Percentiles rank a stretch among this genome's conserved stretches.
Evolutionary conservation across 2,329 filamentous ascomycete species (phyloP).

Genomic region (Diaporthe sp.): DNA sequence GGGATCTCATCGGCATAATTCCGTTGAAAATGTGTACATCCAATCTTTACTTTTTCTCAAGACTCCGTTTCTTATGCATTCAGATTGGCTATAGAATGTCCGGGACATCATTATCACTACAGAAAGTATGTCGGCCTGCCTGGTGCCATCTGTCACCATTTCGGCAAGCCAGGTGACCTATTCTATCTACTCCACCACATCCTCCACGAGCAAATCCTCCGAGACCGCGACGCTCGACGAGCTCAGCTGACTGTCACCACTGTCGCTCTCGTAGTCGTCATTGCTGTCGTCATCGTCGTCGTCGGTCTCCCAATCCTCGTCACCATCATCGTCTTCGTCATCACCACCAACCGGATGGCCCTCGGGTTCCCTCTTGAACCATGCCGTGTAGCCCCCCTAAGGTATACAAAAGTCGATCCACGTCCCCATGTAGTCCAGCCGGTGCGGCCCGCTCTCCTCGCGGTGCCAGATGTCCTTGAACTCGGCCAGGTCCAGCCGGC

Average conservation of each 20-base stretch:
- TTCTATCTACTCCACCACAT: not conserved
- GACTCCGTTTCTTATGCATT: conserved; percentile 11
- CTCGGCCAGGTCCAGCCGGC: conserved; percentile 82
- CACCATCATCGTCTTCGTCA: not conserved
- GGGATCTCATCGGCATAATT: not conserved
- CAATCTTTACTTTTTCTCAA: not conserved
- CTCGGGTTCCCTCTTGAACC: not conserved
- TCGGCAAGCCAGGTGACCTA: not conserved
- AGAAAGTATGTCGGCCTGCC: not conserved
- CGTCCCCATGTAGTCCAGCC: conserved; percentile 84
- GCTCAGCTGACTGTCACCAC: not conserved
- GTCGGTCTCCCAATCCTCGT: not conserved
- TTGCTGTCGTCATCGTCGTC: not conserved
- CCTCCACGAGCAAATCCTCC: not conserved
- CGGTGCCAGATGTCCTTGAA: conserved; percentile 82
- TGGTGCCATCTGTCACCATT: not conserved
- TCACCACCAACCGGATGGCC: not conserved
- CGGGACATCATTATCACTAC: not conserved
- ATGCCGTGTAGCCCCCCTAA: conserved; percentile 49
- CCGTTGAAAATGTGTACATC: not conserved
- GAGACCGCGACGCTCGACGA: not conserved
- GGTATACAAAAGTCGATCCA: conserved; percentile 90
- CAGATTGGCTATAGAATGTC: not conserved
- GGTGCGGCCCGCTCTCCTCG: conserved; percentile 72
- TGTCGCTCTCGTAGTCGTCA: not conserved